These are phyloP conservation scores for Diaporthe sp. DNA, from an alignment of 2,329 filamentous ascomycete species.

Conservation along the genomic window DNA sequence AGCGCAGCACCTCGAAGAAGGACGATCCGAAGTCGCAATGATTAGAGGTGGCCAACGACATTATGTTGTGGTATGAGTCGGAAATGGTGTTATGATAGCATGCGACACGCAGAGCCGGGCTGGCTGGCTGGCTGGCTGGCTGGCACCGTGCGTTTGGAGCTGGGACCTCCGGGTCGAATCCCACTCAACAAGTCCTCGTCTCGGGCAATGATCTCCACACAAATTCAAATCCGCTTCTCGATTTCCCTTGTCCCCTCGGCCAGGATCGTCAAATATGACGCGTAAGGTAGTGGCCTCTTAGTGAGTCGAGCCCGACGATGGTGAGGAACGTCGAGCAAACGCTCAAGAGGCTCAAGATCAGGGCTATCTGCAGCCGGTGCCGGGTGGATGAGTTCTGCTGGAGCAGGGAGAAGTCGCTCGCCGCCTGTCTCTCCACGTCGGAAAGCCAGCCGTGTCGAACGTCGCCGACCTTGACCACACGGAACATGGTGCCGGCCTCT, in stretches of 20 bases:
- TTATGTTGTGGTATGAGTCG: slow-evolving; percentile 27
- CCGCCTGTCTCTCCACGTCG: slow-evolving; percentile 31
- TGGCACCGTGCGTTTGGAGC: slow-evolving; percentile 9
- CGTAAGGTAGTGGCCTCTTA: slow-evolving; percentile 30
- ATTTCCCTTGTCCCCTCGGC: neutral
- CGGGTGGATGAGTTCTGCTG: slow-evolving; percentile 5
- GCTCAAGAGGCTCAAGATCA: slow-evolving; percentile 31
- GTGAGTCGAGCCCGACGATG: slow-evolving; percentile 27
- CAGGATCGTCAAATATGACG: slow-evolving; percentile 1
- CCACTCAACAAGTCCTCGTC: slow-evolving; percentile 18
- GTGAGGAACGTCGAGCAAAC: slow-evolving; percentile 32
- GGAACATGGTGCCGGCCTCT: slow-evolving; percentile 17
- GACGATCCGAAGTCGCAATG: slow-evolving; percentile 35
- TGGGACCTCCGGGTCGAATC: slow-evolving; percentile 15
- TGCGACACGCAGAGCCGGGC: slow-evolving; percentile 1
- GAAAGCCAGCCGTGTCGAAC: slow-evolving; percentile 13
- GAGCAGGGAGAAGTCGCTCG: neutral
- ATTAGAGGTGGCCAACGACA: slow-evolving; percentile 6
- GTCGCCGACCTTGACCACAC: slow-evolving; percentile 24
- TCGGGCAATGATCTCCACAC: slow-evolving; percentile 15
- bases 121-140: slow-evolving; percentile 16
- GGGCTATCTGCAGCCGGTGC: slow-evolving; percentile 29
- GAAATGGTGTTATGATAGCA: slow-evolving; percentile 25
- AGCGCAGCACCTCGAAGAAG: slow-evolving; percentile 29
- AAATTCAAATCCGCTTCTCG: slow-evolving; percentile 24